Percentiles rank a stretch among this genome's conserved stretches.
phyloP scores from a whole-genome alignment of 75 land plant genomes.

The Chamaecyparis obtusa region DNA sequence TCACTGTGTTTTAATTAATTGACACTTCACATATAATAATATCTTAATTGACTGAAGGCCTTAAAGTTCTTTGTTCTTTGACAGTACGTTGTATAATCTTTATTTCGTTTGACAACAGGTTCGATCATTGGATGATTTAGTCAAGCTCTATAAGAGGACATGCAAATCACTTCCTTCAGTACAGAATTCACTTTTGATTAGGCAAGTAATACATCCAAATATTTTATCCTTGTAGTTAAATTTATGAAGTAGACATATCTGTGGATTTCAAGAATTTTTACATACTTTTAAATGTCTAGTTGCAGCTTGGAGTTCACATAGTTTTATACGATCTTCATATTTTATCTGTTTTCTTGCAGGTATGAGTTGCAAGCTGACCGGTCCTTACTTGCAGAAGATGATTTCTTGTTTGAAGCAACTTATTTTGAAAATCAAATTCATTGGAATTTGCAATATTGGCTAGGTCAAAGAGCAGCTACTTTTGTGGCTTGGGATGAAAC shows the following conservation, averaged over 20 bases:
- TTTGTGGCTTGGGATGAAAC: slow-evolving; percentile 56
- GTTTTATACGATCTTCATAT: not conserved
- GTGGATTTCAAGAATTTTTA: not conserved
- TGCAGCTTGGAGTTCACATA: not conserved
- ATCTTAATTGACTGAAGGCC: not conserved
- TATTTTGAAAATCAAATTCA: slow-evolving; percentile 45
- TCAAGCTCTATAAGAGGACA: slow-evolving; percentile 26
- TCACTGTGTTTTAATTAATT: not conserved
- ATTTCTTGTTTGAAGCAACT: slow-evolving; percentile 41
- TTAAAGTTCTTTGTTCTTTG: not conserved
- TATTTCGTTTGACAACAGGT: not conserved
- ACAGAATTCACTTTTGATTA: slow-evolving; percentile 51
- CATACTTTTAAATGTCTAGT: not conserved
- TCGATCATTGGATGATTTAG: slow-evolving; percentile 61
- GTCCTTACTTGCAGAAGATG: slow-evolving; percentile 65
- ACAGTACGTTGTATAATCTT: not conserved
- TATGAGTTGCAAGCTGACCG: slow-evolving; percentile 74
- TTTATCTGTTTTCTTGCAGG: slow-evolving; percentile 29
- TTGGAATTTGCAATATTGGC: slow-evolving; percentile 54
- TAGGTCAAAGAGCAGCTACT: slow-evolving; percentile 53
- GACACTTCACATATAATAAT: not conserved
- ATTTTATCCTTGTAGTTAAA: not conserved
- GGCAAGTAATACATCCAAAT: slow-evolving; percentile 28
- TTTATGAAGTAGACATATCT: not conserved
- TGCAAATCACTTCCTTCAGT: slow-evolving; percentile 47